These are phyloP conservation scores for Tilletia caries DNA, from an alignment of 1,284 basidiomycete species.

Conservation along the genomic window DNA sequence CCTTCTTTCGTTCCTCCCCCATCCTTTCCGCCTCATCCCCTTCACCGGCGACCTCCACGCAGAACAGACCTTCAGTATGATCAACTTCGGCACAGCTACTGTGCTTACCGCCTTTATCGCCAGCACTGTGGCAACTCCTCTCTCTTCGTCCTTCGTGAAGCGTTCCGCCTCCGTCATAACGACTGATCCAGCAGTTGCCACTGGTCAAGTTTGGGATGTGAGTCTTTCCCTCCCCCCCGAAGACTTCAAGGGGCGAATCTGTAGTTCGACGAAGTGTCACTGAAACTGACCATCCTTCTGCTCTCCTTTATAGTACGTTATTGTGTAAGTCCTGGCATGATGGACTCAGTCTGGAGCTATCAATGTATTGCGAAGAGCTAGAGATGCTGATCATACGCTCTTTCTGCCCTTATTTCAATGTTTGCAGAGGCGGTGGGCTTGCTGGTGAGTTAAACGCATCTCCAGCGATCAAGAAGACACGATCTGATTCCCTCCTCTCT, in stretches of 20 bases:
- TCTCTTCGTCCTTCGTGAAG: background rate
- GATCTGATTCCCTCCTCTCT: no score
- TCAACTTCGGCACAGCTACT: background rate
- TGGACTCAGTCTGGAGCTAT: background rate
- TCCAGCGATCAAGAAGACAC: no score
- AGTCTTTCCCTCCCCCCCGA: background rate
- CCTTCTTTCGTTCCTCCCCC: no score
- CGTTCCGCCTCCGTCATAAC: background rate
- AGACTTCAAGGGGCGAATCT: background rate
- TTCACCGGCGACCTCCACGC: no score
- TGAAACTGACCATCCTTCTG: background rate
- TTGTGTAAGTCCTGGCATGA: no score
- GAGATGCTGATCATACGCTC: no score
- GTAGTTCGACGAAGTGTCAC: background rate
- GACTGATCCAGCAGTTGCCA: background rate
- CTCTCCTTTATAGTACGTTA: background rate
- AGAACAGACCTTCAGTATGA: no score
- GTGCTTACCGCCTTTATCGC: background rate
- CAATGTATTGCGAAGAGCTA: no score
- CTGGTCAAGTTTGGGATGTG: slow-evolving; percentile 1
- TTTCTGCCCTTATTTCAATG: background rate
- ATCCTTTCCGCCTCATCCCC: no score
- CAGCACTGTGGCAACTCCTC: background rate
- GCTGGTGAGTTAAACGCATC: background rate
- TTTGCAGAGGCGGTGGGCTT: background rate